phyloP scores from a whole-genome alignment of 495 filamentous ascomycete species.

The Cercophora newfieldiana region DNA sequence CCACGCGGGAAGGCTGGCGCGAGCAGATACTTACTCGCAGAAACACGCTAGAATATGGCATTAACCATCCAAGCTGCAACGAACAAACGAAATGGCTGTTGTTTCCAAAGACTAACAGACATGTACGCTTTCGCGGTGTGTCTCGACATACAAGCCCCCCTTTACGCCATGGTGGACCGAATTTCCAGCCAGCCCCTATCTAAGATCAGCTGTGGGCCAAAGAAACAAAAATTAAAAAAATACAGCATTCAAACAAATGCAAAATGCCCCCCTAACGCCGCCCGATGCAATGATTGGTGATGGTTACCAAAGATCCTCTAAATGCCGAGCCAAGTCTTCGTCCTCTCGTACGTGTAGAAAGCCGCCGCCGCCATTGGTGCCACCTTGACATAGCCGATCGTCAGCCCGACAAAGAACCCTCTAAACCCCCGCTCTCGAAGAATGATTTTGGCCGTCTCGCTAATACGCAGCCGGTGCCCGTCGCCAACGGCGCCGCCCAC shows the following conservation, averaged over 20 bases:
- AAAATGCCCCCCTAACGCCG: conserved; percentile 9
- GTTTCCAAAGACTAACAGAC: background rate
- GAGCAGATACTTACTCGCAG: background rate
- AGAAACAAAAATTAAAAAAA: background rate
- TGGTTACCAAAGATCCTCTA: conserved; percentile 39
- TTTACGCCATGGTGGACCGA: background rate
- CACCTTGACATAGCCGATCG: conserved; percentile 93
- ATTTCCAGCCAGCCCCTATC: background rate
- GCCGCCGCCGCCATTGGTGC: conserved; percentile 85
- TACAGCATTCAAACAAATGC: background rate
- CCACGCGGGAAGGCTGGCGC: background rate
- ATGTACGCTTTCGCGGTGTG: background rate
- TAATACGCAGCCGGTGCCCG: conserved; percentile 72
- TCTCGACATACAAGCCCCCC: background rate
- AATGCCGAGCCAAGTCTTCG: conserved; percentile 73
- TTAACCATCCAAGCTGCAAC: background rate
- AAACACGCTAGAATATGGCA: background rate
- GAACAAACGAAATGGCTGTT: background rate
- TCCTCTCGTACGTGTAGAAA: conserved; percentile 76
- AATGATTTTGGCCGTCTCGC: conserved; percentile 74
- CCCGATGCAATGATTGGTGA: background rate
- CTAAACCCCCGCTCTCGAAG: conserved; percentile 70
- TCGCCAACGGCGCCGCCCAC: conserved; percentile 93
- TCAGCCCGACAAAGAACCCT: conserved; percentile 90
- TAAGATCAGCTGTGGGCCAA: background rate